Base-by-base conservation (phyloP, 495 filamentous ascomycete genomes). In the Podospora fimiseda region DNA sequence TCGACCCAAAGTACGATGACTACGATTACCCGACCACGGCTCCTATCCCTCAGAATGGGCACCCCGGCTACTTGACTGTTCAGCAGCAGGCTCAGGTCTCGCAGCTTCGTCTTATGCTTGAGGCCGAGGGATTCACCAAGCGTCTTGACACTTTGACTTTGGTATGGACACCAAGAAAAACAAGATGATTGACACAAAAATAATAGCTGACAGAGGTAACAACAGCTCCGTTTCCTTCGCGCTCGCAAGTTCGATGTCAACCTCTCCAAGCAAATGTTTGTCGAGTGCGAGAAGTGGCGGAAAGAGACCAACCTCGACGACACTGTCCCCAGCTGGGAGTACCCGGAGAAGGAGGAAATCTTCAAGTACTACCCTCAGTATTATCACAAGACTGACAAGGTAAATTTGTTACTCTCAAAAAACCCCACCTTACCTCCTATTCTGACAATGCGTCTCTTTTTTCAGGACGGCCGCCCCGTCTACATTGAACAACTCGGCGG, bases 341-440 rank as follows among this genome's bases (percentile, higher is more conserved):
- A 96, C 70, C 77, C 73, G 21, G 94, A 96, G 80, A 95, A 95
- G 79, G 71, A 79, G 44, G 62, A 90, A 63, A 80, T 98, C 42
- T 93, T 90, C 74, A 73, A 92, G 67, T 96, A 86, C 77, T 98
- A 98, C 69, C 90, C 91, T 2, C 93, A 98, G 75, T 98, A 93
- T 77, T 98, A 98, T 70, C 93, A 98, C 80, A 96, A 95, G 76
- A 98, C 89, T 5, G 93, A 98, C 73, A 95, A 94, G 79, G 91
- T 93, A 71, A 23, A 70, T 48, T 22, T 30, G 4, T 9, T 15
- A 1, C 7, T 37, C n/a, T 16, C 23, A 22, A 9, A 3, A 3
- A 2, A n/a, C 51, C 3, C 27, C 39, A 15, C n/a, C 41, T 22
- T 43, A 18, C 9, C 33, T 23, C 30, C 9, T 46, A 18, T 46